Base-by-base conservation (phyloP, 108 stramenopile species). In the Nitzschia sp. region DNA sequence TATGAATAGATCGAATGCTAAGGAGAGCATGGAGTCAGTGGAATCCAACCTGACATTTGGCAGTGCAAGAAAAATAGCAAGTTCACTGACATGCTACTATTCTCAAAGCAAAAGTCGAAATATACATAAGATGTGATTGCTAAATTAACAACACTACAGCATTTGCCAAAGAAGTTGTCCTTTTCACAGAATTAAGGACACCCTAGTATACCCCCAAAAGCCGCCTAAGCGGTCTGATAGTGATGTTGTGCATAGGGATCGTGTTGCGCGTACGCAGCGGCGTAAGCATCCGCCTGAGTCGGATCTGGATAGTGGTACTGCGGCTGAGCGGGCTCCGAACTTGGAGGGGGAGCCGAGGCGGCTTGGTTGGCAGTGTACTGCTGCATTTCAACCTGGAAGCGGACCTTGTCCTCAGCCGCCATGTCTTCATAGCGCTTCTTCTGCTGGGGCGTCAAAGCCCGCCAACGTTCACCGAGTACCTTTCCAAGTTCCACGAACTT, bases 401-500 rank as follows among this genome's bases (percentile, higher is more conserved):
- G 86, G 27, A 77, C 60, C 68, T 96, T 96, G 82, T 96, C 97
- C 64, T 87, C 78, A 35, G 78, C 72, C 4, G 95, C 95, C 79
- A 90, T 69, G 24, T 90, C 91, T 68, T 97, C 92, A 65, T 86
- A 98, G 18, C 84, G 80, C 55, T 81, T 86, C 72, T 91, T 96
- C 42, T 91, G 88, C 45, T 89, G 90, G 17, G 86, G 82, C 9
- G 90, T 78, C 70, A 98, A 77, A 23, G 82, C 83, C 21, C 94
- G 63, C 97, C 97, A 98, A 48, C 91, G 85, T 64, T 94, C 95
- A 8, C 97, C 97, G 28, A 97, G 69, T 51, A 96, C 76, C 62
- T 89, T 93, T 32, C 91, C 90, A 57, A 98, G 78, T 34, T 98
- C 97, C 2, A 94, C 91, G 77, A 95, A 87, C 79, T 94, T 96